phyloP scores from a whole-genome alignment of 805 yeast genomes.

The Barnettozyma pratensis region DNA sequence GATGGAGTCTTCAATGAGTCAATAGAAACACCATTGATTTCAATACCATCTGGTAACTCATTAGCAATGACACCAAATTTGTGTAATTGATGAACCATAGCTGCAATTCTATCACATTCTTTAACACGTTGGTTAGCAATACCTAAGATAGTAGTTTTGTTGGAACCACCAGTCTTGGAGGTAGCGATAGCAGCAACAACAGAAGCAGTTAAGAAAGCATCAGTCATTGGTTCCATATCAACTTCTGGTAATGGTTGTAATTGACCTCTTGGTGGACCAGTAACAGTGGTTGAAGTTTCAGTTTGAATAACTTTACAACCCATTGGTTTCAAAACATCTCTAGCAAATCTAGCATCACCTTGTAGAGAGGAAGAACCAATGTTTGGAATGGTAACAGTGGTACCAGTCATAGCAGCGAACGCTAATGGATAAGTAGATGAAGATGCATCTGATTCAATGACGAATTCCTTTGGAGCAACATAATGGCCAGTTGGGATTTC shows the following conservation, averaged over 20 bases:
- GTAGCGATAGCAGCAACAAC: conserved; percentile 94
- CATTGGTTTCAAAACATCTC: conserved; percentile 90
- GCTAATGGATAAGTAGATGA: conserved; percentile 98
- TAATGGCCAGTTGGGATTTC: conserved; percentile 84
- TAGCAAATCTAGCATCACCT: conserved; percentile 96
- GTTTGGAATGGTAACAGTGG: conserved; percentile 88
- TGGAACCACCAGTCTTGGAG: conserved; percentile 33
- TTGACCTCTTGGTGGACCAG: conserved; percentile 72
- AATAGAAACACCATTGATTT: conserved; percentile 63
- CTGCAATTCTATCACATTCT: conserved; percentile 93
- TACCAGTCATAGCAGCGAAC: conserved; percentile 93
- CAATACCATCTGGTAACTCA: conserved; percentile 91
- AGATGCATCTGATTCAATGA: conserved; percentile 94
- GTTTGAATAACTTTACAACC: conserved; percentile 88
- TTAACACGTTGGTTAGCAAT: conserved; percentile 98
- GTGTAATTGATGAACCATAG: conserved; percentile 84
- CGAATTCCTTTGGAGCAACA: conserved; percentile 76
- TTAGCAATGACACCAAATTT: conserved; percentile 85
- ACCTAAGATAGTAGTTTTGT: conserved; percentile 78
- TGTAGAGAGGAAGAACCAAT: conserved; percentile 89
- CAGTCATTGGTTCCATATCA: conserved; percentile 99
- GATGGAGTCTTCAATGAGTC: conserved; percentile 46
- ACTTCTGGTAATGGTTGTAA: conserved; percentile 68
- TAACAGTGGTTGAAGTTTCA: conserved; percentile 81
- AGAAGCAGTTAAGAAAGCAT: conserved; percentile 93